phyloP scores from a whole-genome alignment of 192 early-diverging fungal genomes.

The Coemansia sp. region DNA sequence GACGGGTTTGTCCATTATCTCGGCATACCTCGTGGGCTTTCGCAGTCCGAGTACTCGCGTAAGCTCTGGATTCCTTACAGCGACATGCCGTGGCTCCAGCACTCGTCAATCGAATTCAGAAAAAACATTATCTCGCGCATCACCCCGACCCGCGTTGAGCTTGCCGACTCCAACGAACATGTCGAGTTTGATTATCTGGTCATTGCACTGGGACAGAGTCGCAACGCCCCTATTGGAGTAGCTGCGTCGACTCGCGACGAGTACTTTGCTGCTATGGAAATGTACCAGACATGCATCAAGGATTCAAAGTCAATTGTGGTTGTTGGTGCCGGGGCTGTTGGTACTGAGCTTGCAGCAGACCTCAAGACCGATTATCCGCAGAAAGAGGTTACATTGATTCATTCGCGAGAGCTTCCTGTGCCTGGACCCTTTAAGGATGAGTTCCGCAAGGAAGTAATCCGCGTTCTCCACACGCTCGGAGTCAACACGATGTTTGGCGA shows the following conservation, averaged over 20 bases:
- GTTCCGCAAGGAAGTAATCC: constrained; percentile 48
- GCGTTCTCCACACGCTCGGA: constrained; percentile 50
- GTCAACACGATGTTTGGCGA: constrained; percentile 57
- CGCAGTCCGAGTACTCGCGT: constrained; percentile 29
- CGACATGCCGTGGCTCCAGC: constrained; percentile 39
- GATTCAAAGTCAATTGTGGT: constrained; percentile 63
- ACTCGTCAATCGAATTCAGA: constrained; percentile 32
- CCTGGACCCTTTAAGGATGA: constrained; percentile 58
- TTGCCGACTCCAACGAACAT: constrained; percentile 26
- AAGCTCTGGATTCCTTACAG: constrained; percentile 41
- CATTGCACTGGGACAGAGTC: constrained; percentile 36
- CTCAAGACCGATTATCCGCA: constrained; percentile 44
- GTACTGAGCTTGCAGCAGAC: constrained; percentile 76
- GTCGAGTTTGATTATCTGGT: constrained; percentile 52
- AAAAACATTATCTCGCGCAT: constrained; percentile 33
- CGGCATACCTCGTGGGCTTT: constrained; percentile 39
- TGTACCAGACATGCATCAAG: constrained; percentile 30
- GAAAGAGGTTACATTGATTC: constrained; percentile 45
- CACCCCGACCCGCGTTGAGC: constrained; percentile 23
- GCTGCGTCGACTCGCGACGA: constrained; percentile 27
- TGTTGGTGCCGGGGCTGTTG: constrained; percentile 77
- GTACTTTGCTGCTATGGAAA: constrained; percentile 27
- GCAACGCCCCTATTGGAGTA: constrained; percentile 40
- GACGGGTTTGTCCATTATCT: constrained; percentile 49
- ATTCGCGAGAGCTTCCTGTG: constrained; percentile 62